Conservation (phyloP, 257 asterid species). For the Coffea canephora region DNA sequence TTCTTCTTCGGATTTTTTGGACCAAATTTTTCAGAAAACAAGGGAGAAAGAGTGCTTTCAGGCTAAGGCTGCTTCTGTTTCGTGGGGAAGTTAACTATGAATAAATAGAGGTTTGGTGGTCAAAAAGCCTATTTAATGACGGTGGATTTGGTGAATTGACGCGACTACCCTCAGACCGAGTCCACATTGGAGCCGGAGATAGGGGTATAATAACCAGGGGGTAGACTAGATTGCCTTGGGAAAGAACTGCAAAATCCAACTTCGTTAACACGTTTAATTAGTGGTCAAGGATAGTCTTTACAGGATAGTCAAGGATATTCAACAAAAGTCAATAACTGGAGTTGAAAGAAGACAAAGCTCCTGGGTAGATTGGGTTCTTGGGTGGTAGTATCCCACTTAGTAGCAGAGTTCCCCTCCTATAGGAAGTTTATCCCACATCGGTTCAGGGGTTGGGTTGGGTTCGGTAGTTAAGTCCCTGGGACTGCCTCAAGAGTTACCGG, state of each 20-base stretch:
- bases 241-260: neutral
- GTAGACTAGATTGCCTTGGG: neutral
- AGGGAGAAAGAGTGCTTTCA: neutral
- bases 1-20: too few species aligned
- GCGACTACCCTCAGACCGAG: slow-evolving; percentile 7
- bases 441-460: too few species aligned
- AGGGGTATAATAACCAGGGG: neutral
- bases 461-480: too few species aligned
- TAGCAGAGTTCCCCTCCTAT: too few species aligned
- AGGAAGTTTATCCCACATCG: too few species aligned
- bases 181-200: neutral
- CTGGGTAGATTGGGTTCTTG: too few species aligned
- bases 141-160: slow-evolving; percentile 12
- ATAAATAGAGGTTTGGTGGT: neutral
- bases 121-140: slow-evolving; percentile 7
- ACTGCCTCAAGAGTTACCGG: too few species aligned
- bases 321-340: too few species aligned
- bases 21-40: neutral
- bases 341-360: too few species aligned
- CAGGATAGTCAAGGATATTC: too few species aligned
- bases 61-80: neutral
- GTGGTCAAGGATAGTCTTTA: neutral
- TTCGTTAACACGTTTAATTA: neutral
- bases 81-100: neutral
- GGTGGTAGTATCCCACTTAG: too few species aligned